Percentiles rank a stretch among this genome's conserved stretches.
Conservation (phyloP, 345 rosid genomes). For the Atalantia buxifolia region DNA sequence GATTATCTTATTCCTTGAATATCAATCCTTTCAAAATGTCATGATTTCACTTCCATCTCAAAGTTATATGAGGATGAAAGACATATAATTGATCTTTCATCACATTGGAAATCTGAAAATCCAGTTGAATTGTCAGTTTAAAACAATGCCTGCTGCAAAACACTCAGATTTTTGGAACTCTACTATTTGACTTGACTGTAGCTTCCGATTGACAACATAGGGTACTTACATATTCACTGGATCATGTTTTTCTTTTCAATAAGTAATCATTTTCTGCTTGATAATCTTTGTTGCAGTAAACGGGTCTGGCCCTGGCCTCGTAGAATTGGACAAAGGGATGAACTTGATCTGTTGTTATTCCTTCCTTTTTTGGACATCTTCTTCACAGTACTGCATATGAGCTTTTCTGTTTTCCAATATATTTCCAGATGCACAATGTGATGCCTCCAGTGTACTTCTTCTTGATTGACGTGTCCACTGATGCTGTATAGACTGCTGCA, state of each 20-base stretch:
- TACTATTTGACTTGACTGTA: not conserved
- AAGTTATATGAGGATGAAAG: not conserved
- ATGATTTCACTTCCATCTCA: not conserved
- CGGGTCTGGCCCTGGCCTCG: not conserved
- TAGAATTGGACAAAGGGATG: not conserved
- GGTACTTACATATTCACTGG: not conserved
- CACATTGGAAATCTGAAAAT: not conserved
- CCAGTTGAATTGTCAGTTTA: not conserved
- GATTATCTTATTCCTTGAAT: not conserved
- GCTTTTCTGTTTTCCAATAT: not conserved
- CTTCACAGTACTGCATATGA: not conserved
- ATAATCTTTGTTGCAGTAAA: not conserved
- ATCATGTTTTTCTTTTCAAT: not conserved
- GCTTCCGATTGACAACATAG: not conserved
- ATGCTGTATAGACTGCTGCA: conserved; percentile 86
- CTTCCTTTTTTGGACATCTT: not conserved
- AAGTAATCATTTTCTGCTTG: not conserved
- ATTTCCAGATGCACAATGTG: conserved; percentile 76
- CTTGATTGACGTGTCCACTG: conserved; percentile 84
- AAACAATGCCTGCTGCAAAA: not conserved
- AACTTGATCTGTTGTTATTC: not conserved
- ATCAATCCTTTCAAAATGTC: not conserved
- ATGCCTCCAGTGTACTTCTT: conserved; percentile 92
- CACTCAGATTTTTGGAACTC: not conserved
- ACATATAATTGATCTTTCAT: not conserved